phyloP scores from a whole-genome alignment of 163 green algal genomes.

The Scenedesmus sp. region DNA sequence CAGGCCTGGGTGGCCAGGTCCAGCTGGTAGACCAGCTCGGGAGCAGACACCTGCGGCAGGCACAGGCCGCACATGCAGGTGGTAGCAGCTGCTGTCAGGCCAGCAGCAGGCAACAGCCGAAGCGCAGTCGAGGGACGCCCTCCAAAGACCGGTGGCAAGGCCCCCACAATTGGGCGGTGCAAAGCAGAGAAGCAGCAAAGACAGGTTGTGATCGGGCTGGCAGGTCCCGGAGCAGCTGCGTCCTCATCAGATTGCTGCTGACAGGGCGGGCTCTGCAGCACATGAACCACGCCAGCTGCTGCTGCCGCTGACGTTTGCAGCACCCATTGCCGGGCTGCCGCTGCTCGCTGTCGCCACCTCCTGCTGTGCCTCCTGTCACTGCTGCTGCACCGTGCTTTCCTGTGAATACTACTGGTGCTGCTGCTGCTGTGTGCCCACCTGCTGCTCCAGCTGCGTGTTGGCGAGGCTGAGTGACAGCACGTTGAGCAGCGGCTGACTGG shows the following conservation, averaged over 20 bases:
- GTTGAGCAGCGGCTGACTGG: slow-evolving; percentile 25
- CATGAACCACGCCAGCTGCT: not conserved
- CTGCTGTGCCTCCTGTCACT: slow-evolving; percentile 6
- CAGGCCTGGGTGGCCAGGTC: slow-evolving; percentile 27
- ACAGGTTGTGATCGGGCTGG: not conserved
- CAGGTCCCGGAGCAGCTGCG: not conserved
- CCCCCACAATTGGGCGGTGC: not conserved
- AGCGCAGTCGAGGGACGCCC: not conserved
- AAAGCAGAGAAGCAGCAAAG: too few species aligned
- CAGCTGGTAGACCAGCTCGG: slow-evolving; percentile 6
- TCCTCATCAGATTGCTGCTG: not conserved
- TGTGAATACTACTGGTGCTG: not conserved
- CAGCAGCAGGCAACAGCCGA: not conserved
- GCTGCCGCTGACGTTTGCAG: not conserved
- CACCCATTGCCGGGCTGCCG: not conserved
- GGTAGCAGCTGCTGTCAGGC: not conserved
- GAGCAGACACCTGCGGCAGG: slow-evolving; percentile 28
- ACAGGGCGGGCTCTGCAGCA: not conserved
- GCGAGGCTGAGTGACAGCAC: slow-evolving; percentile 47
- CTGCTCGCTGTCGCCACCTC: slow-evolving; percentile 12
- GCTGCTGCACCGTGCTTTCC: slow-evolving; percentile 13
- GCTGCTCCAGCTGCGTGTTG: slow-evolving; percentile 12
- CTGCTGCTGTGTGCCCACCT: slow-evolving; percentile 26
- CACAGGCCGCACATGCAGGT: not conserved
- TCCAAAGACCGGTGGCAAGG: not conserved